Evolutionary conservation across 495 filamentous ascomycete species (phyloP), one percentile per base, ranked within the genome.

Genomic region (Xylaria castorea): DNA sequence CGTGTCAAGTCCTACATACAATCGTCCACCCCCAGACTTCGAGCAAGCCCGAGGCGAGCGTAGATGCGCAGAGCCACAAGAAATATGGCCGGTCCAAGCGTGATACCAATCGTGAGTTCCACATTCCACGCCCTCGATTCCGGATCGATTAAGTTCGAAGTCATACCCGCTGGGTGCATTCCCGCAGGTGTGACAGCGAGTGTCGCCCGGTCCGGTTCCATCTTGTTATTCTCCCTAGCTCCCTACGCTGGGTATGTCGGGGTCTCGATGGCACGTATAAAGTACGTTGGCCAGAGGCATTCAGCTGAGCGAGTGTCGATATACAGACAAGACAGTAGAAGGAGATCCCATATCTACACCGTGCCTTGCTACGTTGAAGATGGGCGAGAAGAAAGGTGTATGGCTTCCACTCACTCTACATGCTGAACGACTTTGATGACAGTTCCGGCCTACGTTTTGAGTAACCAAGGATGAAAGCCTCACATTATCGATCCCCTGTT

Each of bases 1-100:
- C 38, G 11, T 40, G 61, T 16, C n/a, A 20, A 22, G 20, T 40
- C 32, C 9, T 5, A 63, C 78, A 53, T 72, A 79, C 79, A 81
- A 65, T 81, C 79, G 73, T 80, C 79, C 27, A 75, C 48, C 9
- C 74, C 74, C 66, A 79, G 79, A 40, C 71, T 68, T 70, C 73
- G 74, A 61, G 75, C 76, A 32, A 81, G 71, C 38, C 48, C 60
- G 7, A 79, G 63, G 44, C 79, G 71, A 5, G 75, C 61, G 50
- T 78, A 81, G 6, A 73, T 70, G 34, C 79, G 50, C 25, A 75
- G 70, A 12, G 60, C 16, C 22, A 75, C 71, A 0, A 80, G 38
- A 30, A 76, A 5, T 20, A 75, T 69, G 8, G 72, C 63, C n/a
- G 75, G 70, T 1, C 61, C 18, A 25, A 75, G 42, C 25, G 71